Percentiles rank a stretch among this genome's conserved stretches.
Evolutionary conservation across 2,329 filamentous ascomycete species (phyloP).

Genomic region (Talaromyces pinophilus): DNA sequence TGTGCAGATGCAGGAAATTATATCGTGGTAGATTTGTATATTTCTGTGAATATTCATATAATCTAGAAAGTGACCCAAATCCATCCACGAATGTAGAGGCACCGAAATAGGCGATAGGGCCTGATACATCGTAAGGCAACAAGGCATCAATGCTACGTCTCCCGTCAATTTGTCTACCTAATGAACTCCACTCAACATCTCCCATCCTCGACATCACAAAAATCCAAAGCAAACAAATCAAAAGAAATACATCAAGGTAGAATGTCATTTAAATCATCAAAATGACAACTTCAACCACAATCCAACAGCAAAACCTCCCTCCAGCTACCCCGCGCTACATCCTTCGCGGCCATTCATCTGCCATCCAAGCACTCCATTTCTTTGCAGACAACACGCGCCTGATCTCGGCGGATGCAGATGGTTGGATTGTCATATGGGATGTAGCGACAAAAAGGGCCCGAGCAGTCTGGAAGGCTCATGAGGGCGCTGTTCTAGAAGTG

Average conservation of each 20-base stretch:
- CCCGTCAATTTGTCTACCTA: background rate
- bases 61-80: background rate
- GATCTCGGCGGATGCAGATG: conserved; percentile 83
- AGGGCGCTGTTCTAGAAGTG: conserved; percentile 73
- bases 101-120: background rate
- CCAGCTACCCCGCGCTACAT: conserved; percentile 66
- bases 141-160: conserved; percentile 15
- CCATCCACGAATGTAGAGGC: background rate
- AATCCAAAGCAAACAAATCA: background rate
- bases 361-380: conserved; percentile 77
- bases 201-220: background rate
- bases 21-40: background rate
- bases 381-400: conserved; percentile 72
- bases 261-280: background rate
- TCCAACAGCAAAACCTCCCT: conserved; percentile 32
- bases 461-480: conserved; percentile 85
- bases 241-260: background rate
- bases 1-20: conserved; percentile 16
- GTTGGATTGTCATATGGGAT: conserved; percentile 85
- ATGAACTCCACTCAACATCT: background rate
- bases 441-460: conserved; percentile 75
- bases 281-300: conserved; percentile 17
- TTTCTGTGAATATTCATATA: background rate
- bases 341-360: conserved; percentile 79
- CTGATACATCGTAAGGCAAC: conserved; percentile 6